Evolutionary conservation across 2,329 filamentous ascomycete genomes (phyloP).

Genomic region (Aspergillus sp.): DNA sequence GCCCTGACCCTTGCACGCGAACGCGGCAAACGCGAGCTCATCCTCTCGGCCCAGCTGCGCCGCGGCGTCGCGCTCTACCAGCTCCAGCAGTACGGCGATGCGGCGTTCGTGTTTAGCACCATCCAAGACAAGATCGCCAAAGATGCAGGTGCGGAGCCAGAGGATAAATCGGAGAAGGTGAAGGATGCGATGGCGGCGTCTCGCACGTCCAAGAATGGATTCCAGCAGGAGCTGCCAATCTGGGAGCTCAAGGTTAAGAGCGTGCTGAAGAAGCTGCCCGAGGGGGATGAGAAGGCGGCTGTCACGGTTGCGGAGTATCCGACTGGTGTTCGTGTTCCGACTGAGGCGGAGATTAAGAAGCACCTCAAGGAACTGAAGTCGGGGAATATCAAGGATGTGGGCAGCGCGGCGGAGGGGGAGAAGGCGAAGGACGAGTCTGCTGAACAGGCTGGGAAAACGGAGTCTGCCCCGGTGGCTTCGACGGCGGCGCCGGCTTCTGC

Average conservation of each 20-base stretch:
- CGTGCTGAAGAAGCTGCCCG: slow-evolving; percentile 51
- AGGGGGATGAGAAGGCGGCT: slow-evolving; percentile 48
- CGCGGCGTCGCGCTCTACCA: slow-evolving; percentile 72
- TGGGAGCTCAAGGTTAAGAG: slow-evolving; percentile 58
- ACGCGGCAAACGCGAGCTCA: slow-evolving; percentile 71
- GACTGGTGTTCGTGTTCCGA: slow-evolving; percentile 43
- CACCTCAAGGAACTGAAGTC: slow-evolving; percentile 32
- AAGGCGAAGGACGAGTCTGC: neutral
- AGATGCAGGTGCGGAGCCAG: slow-evolving; percentile 39
- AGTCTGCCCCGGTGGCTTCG: neutral
- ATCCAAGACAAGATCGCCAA: slow-evolving; percentile 52
- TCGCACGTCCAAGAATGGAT: slow-evolving; percentile 16
- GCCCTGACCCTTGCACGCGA: slow-evolving; percentile 62
- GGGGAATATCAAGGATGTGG: slow-evolving; percentile 15
- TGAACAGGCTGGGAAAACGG: slow-evolving; percentile 5
- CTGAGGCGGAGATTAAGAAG: slow-evolving; percentile 37
- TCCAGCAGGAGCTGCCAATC: slow-evolving; percentile 47
- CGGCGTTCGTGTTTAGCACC: slow-evolving; percentile 65
- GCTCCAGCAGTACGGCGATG: slow-evolving; percentile 70
- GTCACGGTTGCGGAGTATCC: slow-evolving; percentile 56
- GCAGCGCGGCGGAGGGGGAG: slow-evolving; percentile 1
- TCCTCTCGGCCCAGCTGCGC: slow-evolving; percentile 78
- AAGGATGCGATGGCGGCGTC: slow-evolving; percentile 28
- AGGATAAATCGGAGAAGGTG: slow-evolving; percentile 26
- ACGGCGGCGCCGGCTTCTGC: slow-evolving; percentile 3